Evolutionary conservation across 768 basidiomycete species (phyloP).

Genomic region (button mushroom (Agaricus bisporus)): DNA sequence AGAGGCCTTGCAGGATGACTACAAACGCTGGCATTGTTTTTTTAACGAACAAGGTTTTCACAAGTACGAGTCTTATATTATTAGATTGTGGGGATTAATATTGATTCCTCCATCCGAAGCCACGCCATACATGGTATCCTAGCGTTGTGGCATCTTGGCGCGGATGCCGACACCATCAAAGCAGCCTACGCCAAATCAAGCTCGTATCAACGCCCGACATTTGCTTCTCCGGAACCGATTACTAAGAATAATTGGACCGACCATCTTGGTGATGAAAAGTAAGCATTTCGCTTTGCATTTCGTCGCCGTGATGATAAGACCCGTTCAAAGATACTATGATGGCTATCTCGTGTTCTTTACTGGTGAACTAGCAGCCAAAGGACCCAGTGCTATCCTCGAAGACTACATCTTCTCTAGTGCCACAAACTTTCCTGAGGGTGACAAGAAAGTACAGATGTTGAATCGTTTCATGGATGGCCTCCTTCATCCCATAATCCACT

Average conservation of each 20-base stretch:
- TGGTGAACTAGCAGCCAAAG: slow-evolving; percentile 33
- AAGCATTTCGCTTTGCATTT: background rate
- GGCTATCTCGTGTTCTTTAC: slow-evolving; percentile 56
- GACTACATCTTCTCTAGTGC: slow-evolving; percentile 52
- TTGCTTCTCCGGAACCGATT: slow-evolving; percentile 40
- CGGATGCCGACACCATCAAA: slow-evolving; percentile 29
- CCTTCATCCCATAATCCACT: slow-evolving; percentile 61
- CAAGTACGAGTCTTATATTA: slow-evolving; percentile 20
- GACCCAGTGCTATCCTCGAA: slow-evolving; percentile 41
- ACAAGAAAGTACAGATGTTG: slow-evolving; percentile 33
- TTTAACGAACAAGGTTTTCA: slow-evolving; percentile 37
- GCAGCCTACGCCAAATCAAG: slow-evolving; percentile 31
- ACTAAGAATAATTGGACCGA: slow-evolving; percentile 42
- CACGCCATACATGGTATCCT: slow-evolving; percentile 56
- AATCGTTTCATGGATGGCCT: slow-evolving; percentile 48
- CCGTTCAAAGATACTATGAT: slow-evolving; percentile 43
- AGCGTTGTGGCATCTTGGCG: slow-evolving; percentile 59
- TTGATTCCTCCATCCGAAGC: slow-evolving; percentile 21
- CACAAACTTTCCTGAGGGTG: slow-evolving; percentile 35
- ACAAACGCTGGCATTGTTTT: slow-evolving; percentile 47
- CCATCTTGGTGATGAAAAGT: slow-evolving; percentile 55
- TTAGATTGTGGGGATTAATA: slow-evolving; percentile 18
- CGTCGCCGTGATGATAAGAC: background rate
- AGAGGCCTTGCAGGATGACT: slow-evolving; percentile 40
- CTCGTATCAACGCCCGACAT: slow-evolving; percentile 28